Evolutionary conservation across 371 early-diverging fungal species (phyloP), one percentile per base, ranked within the genome.

Genomic region (Lichtheimia ornata): DNA sequence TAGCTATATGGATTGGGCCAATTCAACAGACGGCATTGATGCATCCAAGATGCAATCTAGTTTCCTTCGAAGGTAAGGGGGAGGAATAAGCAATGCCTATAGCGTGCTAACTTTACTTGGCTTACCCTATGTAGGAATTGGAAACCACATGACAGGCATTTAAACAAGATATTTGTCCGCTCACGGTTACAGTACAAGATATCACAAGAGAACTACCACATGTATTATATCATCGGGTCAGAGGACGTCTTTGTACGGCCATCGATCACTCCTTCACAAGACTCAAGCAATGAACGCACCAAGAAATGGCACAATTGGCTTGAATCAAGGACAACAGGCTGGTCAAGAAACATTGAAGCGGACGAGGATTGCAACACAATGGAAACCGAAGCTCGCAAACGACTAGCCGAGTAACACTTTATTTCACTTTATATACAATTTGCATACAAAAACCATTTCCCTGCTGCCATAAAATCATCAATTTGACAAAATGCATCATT

Each of bases 131-230:
- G 22, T 18, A 79, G 79, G 43, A 86, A 83, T 24, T 69, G 96
- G 60, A 92, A 95, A 67, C 87, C 94, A 67, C 95, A 96, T 79
- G 94, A 95, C 53, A 66, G 73, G 22, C 70, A 77, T 41, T 58
- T 79, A 47, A 78, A 76, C 65, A 76, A 78, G 50, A 86, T 91
- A 22, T 80, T 82, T 63, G 86, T 87, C 17, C 84, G 81, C 55
- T 84, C 81, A 59, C 76, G 74, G 14, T 72, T 98, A 55, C 96
- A 98, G 71, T 89, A 95, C 75, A 98, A 98, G 81, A 96, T 98
- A 42, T 90, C 93, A 52, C 87, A 93, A 62, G 72, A 71, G 27
- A 73, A 73, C 41, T 81, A 81, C 56, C 82, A 76, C 56, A 78
- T 81, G 77, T 76, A 72, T 54, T 81, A 81, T 61, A 78, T 81